These are phyloP conservation scores for Teunomyces aglyptinius DNA, from an alignment of 805 yeast genomes.

Conservation along the genomic window DNA sequence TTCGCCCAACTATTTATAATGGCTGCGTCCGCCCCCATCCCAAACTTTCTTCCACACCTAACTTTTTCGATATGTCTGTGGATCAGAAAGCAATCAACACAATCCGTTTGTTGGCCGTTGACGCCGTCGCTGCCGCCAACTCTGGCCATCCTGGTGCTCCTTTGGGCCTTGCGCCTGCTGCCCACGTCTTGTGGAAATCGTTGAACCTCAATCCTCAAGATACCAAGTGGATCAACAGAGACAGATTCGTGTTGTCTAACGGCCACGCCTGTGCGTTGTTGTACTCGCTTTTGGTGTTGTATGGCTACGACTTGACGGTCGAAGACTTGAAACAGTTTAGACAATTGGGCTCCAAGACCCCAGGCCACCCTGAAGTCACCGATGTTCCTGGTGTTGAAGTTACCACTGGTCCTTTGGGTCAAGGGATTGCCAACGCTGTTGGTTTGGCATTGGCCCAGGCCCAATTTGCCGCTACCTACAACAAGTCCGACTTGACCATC, in stretches of 20 bases:
- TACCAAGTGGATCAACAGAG: slow-evolving; percentile 93
- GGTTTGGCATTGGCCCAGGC: slow-evolving; percentile 95
- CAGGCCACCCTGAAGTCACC: slow-evolving; percentile 91
- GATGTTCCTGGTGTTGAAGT: slow-evolving; percentile 93
- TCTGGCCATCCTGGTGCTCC: slow-evolving; percentile 99
- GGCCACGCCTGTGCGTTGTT: slow-evolving; percentile 95
- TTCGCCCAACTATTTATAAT: slow-evolving; percentile 1
- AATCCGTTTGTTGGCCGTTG: slow-evolving; percentile 85
- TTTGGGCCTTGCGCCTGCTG: slow-evolving; percentile 94
- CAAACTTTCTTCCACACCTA: not conserved
- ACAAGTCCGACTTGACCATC: slow-evolving; percentile 76
- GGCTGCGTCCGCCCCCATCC: not conserved
- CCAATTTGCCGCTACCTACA: slow-evolving; percentile 88
- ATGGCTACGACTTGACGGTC: slow-evolving; percentile 75
- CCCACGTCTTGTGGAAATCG: slow-evolving; percentile 80
- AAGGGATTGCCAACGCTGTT: slow-evolving; percentile 94
- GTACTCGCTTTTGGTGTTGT: slow-evolving; percentile 80
- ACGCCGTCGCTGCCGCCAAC: slow-evolving; percentile 82
- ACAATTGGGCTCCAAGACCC: slow-evolving; percentile 85
- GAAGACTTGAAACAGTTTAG: slow-evolving; percentile 91
- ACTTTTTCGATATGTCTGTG: slow-evolving; percentile 31
- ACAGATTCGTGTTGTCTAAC: slow-evolving; percentile 90
- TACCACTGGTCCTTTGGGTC: slow-evolving; percentile 98
- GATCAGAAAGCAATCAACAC: slow-evolving; percentile 80
- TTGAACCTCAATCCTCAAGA: slow-evolving; percentile 87